Base-by-base conservation (phyloP, 768 basidiomycete genomes). In the Baorangia bicolor region DNA sequence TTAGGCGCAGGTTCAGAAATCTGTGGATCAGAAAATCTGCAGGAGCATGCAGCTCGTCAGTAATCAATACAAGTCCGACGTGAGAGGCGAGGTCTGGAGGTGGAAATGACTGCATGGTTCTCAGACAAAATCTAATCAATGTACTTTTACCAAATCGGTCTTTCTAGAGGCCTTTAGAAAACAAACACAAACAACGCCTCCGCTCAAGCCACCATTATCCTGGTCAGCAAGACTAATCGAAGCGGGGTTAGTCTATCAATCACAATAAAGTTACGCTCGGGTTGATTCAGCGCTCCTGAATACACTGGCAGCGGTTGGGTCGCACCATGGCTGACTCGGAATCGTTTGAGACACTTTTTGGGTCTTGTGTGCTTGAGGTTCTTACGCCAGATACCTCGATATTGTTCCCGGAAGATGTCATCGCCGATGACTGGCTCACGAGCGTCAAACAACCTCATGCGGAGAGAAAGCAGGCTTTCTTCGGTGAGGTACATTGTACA, bases 21-120 rank as follows among this genome's bases (percentile, higher is more conserved):
- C 76, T 76, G 57, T 89, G 84, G 1, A 92, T 75, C 11, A 91
- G 61, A 61, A 92, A 92, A 56, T 90, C 88, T 12, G 84, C 87
- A 2, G 90, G 85, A 0, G 90, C 81, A 0, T 78, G 73, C 0
- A 92, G 74, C 47, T 88, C 79, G 62, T 92, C 90, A 7, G 88
- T 87, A 7, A 92, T 75, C 0, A 92, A 72, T 12, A 88, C 62
- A 16, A 85, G 62, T 10, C 84, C 77, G 28, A 76, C 75, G 33
- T 81, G 74, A 14, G 81, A 75, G 9, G 74, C 69, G 14, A 88
- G 74, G 20, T 81, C 74, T 23, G 78, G 76, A 2, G 84, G 82
- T 30, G 82, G 77, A 61, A 85, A 78, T 73, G 66, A 58, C 79
- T 83, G 68, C 69, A 70, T 69, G 42, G 23, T 39, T 28, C n/a